These are phyloP conservation scores for Pyricularia sp. DNA, from an alignment of 2,329 filamentous ascomycete genomes.

Conservation along the genomic window DNA sequence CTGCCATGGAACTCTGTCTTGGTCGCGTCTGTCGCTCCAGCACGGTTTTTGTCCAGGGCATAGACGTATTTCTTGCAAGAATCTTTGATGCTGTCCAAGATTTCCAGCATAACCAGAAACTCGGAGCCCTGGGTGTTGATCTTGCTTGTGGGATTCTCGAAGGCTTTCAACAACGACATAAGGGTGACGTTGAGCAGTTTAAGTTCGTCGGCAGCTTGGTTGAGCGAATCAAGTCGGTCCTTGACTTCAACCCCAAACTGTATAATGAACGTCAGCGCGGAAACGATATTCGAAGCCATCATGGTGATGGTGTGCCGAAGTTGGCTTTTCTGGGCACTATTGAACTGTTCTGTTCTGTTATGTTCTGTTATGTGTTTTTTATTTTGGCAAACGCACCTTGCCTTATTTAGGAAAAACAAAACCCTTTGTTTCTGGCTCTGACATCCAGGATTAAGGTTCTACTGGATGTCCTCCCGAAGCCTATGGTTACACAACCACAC, in stretches of 20 bases:
- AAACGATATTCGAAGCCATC: background rate
- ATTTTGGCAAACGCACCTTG: no score
- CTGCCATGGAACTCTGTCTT: background rate
- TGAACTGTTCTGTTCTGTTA: background rate
- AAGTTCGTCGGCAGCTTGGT: background rate
- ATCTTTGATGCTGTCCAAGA: background rate
- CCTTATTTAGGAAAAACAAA: no score
- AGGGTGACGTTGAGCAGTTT: background rate
- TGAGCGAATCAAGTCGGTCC: background rate
- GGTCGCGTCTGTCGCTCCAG: background rate
- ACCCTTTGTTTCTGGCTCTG: background rate
- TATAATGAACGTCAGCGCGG: background rate
- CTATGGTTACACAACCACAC: no score
- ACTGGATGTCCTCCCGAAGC: background rate
- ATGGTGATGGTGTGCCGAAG: background rate
- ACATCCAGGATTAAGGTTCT: background rate
- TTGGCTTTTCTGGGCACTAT: background rate
- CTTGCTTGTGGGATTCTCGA: background rate
- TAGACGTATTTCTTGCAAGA: background rate
- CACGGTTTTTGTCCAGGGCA: background rate
- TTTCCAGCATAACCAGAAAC: background rate
- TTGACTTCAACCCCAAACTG: background rate
- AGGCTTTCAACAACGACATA: background rate
- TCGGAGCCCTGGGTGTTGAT: background rate
- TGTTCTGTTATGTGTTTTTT: no score